Evolutionary conservation across 2,329 filamentous ascomycete species (phyloP), one percentile per base, ranked within the genome.

Genomic region (Epichloe glyceriae): DNA sequence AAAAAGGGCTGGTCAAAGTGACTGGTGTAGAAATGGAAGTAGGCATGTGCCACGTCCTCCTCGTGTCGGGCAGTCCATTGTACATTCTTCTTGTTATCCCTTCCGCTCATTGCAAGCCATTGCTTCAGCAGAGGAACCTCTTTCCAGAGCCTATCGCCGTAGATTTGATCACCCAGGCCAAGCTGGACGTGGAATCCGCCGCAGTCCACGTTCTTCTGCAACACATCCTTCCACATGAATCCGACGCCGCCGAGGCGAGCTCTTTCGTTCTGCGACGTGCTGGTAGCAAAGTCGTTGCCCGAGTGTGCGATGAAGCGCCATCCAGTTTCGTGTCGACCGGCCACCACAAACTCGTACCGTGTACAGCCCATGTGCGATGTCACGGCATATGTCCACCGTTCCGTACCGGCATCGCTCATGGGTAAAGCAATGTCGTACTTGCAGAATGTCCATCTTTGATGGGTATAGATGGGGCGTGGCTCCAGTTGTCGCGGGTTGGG

Each of bases 151-250:
- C 93, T 76, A 67, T 98, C 93, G 2, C 88, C 93, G 62, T 94
- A 97, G 49, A 98, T 94, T 65, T 98, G 93, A 53, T 93, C 88
- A 50, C 93, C 93, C 4, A 96, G 72, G 14, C 91, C 93, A 7
- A 98, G 74, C 62, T 98, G 93, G 6, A 88, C 84, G 61, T 98
- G 93, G 66, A 97, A 98, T 1, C 93, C 93, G 50, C 90, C 89
- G 58, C 90, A 95, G 60, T 98, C 93, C 30, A 90, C 82, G 61
- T 98, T 95, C 74, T 96, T 96, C 68, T 96, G 89, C 63, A 98
- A 76, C 30, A 98, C 90, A 60, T 98, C 93, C 62, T 96, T 97
- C 93, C 93, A 98, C 91, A 98, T 95, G 63, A 93, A 87, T 0
- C 90, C 88, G 1, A 94, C 79, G 1, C 93, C 93, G 33, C 93